Conservation (phyloP, 805 yeast species). For the Cyberlindnera maritima region DNA sequence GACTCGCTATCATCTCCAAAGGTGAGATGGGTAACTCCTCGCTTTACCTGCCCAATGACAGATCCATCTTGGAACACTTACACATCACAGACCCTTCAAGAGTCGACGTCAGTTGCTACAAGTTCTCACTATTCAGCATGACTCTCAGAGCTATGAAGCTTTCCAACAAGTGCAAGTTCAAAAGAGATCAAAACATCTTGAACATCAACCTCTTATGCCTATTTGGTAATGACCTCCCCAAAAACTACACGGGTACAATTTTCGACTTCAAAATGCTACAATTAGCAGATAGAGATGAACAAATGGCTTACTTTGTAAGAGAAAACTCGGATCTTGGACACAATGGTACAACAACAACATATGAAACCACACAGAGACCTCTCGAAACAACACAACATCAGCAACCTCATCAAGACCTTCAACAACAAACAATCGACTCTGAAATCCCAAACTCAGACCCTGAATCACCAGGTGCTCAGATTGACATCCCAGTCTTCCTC, state of each 20-base stretch:
- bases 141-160: slow-evolving; percentile 46
- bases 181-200: slow-evolving; percentile 47
- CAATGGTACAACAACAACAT: neutral
- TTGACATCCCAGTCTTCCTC: slow-evolving; percentile 28
- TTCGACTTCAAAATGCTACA: slow-evolving; percentile 37
- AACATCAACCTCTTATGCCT: slow-evolving; percentile 44
- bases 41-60: slow-evolving; percentile 61
- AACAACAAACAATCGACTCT: neutral
- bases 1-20: slow-evolving; percentile 51
- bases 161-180: slow-evolving; percentile 51
- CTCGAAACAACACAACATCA: no score
- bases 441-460: neutral
- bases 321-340: slow-evolving; percentile 4
- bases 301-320: slow-evolving; percentile 3
- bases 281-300: slow-evolving; percentile 15
- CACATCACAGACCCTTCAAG: slow-evolving; percentile 32
- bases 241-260: slow-evolving; percentile 40
- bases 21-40: slow-evolving; percentile 76
- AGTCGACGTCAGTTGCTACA: slow-evolving; percentile 46
- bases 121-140: slow-evolving; percentile 45
- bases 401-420: neutral
- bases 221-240: slow-evolving; percentile 29
- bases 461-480: slow-evolving; percentile 14
- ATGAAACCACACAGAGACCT: neutral
- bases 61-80: slow-evolving; percentile 59